These are phyloP conservation scores for Kwoniella mangroviensis DNA, from an alignment of 768 basidiomycete genomes.

Conservation along the genomic window DNA sequence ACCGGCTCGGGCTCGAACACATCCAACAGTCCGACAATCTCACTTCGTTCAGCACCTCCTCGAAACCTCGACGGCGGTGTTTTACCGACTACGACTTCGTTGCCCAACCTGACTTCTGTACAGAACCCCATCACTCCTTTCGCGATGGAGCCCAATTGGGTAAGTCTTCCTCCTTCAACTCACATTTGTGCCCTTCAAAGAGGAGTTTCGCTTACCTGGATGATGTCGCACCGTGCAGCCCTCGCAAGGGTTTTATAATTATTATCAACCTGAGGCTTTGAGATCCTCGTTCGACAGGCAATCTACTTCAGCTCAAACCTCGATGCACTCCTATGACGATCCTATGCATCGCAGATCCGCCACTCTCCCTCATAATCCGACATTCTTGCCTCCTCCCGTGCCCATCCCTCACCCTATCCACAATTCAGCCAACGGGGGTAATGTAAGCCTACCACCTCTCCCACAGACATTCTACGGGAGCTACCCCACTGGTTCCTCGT, in stretches of 20 bases:
- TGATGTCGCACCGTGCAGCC: constrained; percentile 3
- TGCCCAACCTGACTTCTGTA: constrained; percentile 35
- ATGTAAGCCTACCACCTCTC: constrained; percentile 37
- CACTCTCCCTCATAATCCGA: constrained; percentile 8
- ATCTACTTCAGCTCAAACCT: constrained; percentile 12
- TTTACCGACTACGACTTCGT: background rate
- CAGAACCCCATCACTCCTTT: constrained; percentile 4
- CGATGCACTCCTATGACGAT: constrained; percentile 10
- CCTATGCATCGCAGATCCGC: constrained; percentile 11
- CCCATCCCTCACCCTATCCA: background rate
- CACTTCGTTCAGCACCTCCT: background rate
- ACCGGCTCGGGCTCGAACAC: background rate
- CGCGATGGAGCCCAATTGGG: constrained; percentile 36
- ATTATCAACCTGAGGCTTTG: constrained; percentile 20
- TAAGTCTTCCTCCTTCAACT: constrained; percentile 12
- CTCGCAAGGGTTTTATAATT: constrained; percentile 27
- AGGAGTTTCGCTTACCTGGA: too few species aligned
- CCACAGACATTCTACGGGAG: constrained; percentile 35
- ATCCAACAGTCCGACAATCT: background rate
- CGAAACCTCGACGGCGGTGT: constrained; percentile 5
- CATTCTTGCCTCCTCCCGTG: constrained; percentile 17
- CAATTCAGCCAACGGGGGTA: background rate
- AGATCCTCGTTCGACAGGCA: constrained; percentile 16
- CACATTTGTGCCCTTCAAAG: too few species aligned
- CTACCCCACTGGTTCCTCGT: constrained; percentile 13